phyloP scores from a whole-genome alignment of 305 asterid genomes.

The Plantago coronopus region DNA sequence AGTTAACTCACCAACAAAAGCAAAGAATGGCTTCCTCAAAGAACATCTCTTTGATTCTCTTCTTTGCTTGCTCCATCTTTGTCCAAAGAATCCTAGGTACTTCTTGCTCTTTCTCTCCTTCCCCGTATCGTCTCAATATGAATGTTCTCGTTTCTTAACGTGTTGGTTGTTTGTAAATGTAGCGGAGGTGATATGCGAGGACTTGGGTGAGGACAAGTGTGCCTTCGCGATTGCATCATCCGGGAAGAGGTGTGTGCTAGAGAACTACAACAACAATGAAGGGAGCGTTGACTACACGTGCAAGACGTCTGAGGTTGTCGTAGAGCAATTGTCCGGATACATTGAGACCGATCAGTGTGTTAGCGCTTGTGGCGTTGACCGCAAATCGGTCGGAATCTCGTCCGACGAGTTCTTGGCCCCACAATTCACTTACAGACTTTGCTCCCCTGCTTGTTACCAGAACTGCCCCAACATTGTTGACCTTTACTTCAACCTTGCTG shows the following conservation, averaged over 20 bases:
- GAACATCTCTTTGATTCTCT: conserved; percentile 27
- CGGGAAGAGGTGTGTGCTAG: conserved; percentile 65
- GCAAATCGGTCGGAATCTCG: conserved; percentile 56
- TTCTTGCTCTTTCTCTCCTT: not conserved
- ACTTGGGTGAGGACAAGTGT: conserved; percentile 41
- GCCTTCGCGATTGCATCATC: conserved; percentile 51
- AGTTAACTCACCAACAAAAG: not conserved
- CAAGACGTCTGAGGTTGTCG: conserved; percentile 51
- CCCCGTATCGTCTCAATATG: not conserved
- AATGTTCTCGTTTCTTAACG: not conserved
- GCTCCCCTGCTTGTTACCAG: conserved; percentile 53
- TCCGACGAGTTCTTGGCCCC: conserved; percentile 57
- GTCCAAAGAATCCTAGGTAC: conserved; percentile 39
- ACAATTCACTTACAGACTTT: conserved; percentile 41
- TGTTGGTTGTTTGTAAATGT: not conserved
- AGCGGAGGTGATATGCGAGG: conserved; percentile 56
- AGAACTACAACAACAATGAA: conserved; percentile 31
- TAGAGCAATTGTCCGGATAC: conserved; percentile 40
- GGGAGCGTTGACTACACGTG: conserved; percentile 40
- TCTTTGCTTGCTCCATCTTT: conserved; percentile 36
- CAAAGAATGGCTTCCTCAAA: conserved; percentile 33
- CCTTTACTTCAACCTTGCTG: conserved; percentile 66
- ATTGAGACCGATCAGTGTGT: conserved; percentile 57
- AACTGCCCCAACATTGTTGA: conserved; percentile 63
- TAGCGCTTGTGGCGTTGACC: conserved; percentile 54